Evolutionary conservation across 768 basidiomycete species (phyloP).

Genomic region (Lentinula sp.): DNA sequence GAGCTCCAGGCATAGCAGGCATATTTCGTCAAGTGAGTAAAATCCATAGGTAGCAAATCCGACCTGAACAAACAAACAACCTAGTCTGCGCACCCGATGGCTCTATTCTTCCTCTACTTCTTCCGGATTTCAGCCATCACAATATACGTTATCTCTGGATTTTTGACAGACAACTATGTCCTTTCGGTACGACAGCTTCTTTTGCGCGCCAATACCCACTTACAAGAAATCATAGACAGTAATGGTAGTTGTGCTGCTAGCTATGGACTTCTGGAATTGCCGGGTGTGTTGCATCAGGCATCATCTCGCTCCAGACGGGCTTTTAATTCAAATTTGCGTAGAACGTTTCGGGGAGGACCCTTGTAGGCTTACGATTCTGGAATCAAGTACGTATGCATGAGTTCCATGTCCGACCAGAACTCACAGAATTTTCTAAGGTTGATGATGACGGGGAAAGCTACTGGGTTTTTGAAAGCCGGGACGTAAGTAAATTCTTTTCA

Average conservation of each 20-base stretch:
- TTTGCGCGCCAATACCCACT: not conserved
- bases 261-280: slow-evolving; percentile 99
- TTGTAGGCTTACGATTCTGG: slow-evolving; percentile 96
- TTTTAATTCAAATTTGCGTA: slow-evolving; percentile 21
- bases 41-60: not conserved
- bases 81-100: slow-evolving; percentile 75
- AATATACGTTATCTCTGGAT: slow-evolving; percentile 91
- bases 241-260: slow-evolving; percentile 84
- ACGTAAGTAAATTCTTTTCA: slow-evolving; percentile 47
- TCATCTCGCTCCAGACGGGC: not conserved
- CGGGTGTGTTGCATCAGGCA: slow-evolving; percentile 34
- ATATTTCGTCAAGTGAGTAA: slow-evolving; percentile 68
- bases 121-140: slow-evolving; percentile 86
- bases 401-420: not conserved
- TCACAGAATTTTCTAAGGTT: slow-evolving; percentile 42
- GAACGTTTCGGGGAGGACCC: slow-evolving; percentile 91
- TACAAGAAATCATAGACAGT: slow-evolving; percentile 55
- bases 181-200: slow-evolving; percentile 59
- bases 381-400: slow-evolving; percentile 59
- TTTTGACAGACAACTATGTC: slow-evolving; percentile 87
- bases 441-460: slow-evolving; percentile 94
- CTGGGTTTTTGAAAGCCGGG: slow-evolving; percentile 98
- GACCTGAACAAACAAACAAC: slow-evolving; percentile 6
- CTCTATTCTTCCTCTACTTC: slow-evolving; percentile 83
- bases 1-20: slow-evolving; percentile 55